A percentile compares a stretch with the other conserved stretches of the same genome.
Evolutionary conservation across 306 rosid genomes (phyloP).

Genomic region (Lablab purpureus): DNA sequence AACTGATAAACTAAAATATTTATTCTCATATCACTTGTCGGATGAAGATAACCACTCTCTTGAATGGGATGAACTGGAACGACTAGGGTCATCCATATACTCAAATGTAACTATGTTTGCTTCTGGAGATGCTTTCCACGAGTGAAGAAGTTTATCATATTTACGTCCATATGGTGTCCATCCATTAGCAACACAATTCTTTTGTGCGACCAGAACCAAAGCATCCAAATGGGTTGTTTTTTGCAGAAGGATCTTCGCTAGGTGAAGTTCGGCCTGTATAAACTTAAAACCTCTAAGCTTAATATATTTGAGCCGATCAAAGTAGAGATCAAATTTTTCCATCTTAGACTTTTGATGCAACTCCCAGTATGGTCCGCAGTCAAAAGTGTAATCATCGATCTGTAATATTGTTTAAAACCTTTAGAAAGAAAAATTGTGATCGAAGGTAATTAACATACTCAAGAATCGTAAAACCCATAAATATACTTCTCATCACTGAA

Average conservation of each 20-base stretch:
- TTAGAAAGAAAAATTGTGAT: not conserved
- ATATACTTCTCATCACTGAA: not conserved
- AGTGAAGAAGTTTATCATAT: not conserved
- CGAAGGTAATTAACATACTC: not conserved
- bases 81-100: not conserved
- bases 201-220: slow-evolving; percentile 39
- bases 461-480: not conserved
- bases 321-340: not conserved
- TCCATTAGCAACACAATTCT: not conserved
- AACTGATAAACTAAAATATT: not conserved
- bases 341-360: slow-evolving; percentile 44
- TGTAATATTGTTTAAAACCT: slow-evolving; percentile 35
- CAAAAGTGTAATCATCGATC: slow-evolving; percentile 38
- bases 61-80: not conserved
- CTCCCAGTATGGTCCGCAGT: slow-evolving; percentile 44
- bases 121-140: slow-evolving; percentile 31
- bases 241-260: slow-evolving; percentile 42
- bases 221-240: slow-evolving; percentile 42
- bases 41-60: slow-evolving; percentile 14
- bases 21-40: not conserved
- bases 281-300: slow-evolving; percentile 54
- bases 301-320: slow-evolving; percentile 34
- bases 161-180: not conserved
- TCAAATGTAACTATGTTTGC: not conserved
- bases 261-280: slow-evolving; percentile 2